Percentiles rank a stretch among this genome's conserved stretches.
Evolutionary conservation across 108 stramenopile genomes (phyloP).

Genomic region (Skeletonema menzelii): DNA sequence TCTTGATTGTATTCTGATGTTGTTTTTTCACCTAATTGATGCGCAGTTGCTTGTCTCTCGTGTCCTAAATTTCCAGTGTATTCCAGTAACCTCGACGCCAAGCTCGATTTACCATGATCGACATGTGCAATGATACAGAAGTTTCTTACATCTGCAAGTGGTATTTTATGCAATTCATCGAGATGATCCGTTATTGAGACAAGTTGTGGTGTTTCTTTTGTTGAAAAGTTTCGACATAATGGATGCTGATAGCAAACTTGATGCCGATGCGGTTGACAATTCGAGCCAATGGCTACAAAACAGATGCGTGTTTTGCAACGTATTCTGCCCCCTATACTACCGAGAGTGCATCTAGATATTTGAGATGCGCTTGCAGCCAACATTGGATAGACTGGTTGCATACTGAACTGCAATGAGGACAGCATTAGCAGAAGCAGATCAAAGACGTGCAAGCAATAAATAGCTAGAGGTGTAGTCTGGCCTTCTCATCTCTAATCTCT

Average conservation of each 20-base stretch:
- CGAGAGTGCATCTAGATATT: not conserved
- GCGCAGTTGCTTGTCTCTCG: slow-evolving; percentile 63
- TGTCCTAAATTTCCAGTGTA: slow-evolving; percentile 83
- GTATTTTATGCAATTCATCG: slow-evolving; percentile 65
- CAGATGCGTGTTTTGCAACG: not conserved
- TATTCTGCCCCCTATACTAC: not conserved
- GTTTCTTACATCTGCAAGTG: slow-evolving; percentile 78
- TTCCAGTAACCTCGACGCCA: slow-evolving; percentile 84
- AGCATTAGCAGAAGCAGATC: no score
- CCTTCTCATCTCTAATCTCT: no score
- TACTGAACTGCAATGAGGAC: no score
- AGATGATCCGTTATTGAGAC: slow-evolving; percentile 68
- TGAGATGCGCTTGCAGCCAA: not conserved
- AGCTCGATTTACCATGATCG: slow-evolving; percentile 93
- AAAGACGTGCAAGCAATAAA: no score
- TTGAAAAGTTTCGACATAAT: not conserved
- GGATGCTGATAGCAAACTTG: not conserved
- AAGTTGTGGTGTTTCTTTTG: not conserved
- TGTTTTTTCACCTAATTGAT: slow-evolving; percentile 18
- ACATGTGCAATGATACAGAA: slow-evolving; percentile 90
- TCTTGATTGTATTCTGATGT: not conserved
- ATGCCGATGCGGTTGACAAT: not conserved
- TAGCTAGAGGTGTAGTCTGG: no score
- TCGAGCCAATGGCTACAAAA: not conserved
- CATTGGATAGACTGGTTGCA: no score